Base-by-base conservation (phyloP, 2,329 filamentous ascomycete species). In the Paracoccidioides lutzii region DNA sequence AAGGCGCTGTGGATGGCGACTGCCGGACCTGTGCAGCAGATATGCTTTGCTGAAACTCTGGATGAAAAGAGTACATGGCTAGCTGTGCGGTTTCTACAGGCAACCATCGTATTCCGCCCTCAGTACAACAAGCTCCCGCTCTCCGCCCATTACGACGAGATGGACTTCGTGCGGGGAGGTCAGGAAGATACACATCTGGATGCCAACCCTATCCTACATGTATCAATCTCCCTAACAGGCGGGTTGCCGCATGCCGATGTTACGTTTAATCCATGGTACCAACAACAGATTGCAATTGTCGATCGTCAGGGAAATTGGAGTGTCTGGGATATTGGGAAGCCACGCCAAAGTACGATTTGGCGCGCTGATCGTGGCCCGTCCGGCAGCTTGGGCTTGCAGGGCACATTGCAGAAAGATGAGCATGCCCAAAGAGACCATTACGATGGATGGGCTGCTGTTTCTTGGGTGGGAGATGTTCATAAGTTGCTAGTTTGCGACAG, bases 251-350 rank as follows among this genome's bases (percentile, higher is more conserved):
- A 81, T 64, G 75, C 75, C 1, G 75, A 82, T 65, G 71, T 83
- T 9, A 65, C 74, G 5, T 83, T 84, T 66, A 82, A 83, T 61
- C 80, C 80, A 3, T 79, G 76, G 71, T 78, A 79, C 63, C 73
- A 77, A 56, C 72, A 73, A n/a, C 77, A 81, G 61, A 65, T 83
- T 56, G 81, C 73, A 2, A 69, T 83, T 12, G 66, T 83, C 22
- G 79, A 83, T 63, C 71, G 73, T 46, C 61, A 65, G 35, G 79
- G 79, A 1, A 69, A 68, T 42, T 84, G 81, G 81, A 76, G 70
- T 54, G 64, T 83, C 42, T 74, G 69, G 75, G 70, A 71, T 57
- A 60, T 77, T 33, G 67, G 69, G 45, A 64, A 67, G 37, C 32
- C 58, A 55, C 59, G 64, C 51, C 61, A 60, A 45, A 64, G 66